A percentile compares a stretch with the other conserved stretches of the same genome.
Conservation (phyloP, 2,329 filamentous ascomycete species). For the Hypoxylon sp. region DNA sequence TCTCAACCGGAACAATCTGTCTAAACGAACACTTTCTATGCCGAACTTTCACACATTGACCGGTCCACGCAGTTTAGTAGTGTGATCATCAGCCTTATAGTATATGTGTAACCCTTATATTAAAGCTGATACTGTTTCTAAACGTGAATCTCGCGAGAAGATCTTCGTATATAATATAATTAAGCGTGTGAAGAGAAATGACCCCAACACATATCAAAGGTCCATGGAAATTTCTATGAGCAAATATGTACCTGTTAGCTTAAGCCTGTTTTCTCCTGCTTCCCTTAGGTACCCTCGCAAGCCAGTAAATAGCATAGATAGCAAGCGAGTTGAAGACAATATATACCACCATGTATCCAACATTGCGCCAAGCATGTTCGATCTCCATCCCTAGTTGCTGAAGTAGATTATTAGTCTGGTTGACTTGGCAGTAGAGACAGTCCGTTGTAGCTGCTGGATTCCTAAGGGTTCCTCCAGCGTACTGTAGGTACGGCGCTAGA, state of each 20-base stretch:
- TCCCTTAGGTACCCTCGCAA: constrained; percentile 9
- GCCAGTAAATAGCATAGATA: constrained; percentile 13
- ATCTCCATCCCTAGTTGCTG: constrained; percentile 7
- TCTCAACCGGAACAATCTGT: not conserved
- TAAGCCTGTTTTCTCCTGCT: not conserved
- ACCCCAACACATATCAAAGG: no score
- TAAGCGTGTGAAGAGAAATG: no score
- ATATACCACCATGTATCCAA: constrained; percentile 11
- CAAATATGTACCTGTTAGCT: not conserved
- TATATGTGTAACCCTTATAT: no score
- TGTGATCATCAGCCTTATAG: no score
- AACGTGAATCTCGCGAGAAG: no score
- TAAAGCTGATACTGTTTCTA: no score
- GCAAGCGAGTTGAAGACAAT: constrained; percentile 19
- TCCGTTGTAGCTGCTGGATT: constrained; percentile 4
- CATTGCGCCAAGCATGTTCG: constrained; percentile 11
- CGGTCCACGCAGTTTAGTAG: no score
- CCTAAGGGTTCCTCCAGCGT: not conserved
- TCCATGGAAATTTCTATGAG: no score
- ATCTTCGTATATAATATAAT: no score
- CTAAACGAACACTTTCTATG: not conserved
- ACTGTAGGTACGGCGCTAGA: not conserved
- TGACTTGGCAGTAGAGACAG: constrained; percentile 20
- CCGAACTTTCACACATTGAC: not conserved
- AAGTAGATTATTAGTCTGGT: not conserved